phyloP scores from a whole-genome alignment of 2,329 filamentous ascomycete species.

The Arthrobotrys musiformis region DNA sequence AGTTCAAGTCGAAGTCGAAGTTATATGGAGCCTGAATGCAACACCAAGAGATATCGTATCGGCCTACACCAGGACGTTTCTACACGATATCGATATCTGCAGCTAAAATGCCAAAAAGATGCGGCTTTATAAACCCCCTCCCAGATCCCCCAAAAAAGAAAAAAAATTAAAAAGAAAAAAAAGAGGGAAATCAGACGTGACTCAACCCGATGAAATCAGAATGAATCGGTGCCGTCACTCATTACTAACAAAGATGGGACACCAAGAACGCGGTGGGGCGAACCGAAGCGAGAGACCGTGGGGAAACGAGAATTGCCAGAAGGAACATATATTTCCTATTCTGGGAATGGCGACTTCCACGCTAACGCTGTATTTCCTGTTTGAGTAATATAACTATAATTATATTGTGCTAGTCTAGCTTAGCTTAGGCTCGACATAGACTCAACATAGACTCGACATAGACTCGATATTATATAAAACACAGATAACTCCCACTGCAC shows the following conservation, averaged over 20 bases:
- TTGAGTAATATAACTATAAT: neutral
- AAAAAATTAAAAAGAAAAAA: neutral
- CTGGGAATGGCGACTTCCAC: neutral
- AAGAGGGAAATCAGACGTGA: neutral
- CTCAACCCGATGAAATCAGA: conserved; percentile 17
- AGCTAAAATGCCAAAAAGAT: neutral
- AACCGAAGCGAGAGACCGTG: neutral
- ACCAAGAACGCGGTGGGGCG: conserved; percentile 5
- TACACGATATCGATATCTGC: no score
- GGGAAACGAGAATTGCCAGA: neutral
- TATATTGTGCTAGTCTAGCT: no score
- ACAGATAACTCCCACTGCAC: no score
- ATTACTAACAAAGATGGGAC: neutral
- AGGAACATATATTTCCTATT: neutral
- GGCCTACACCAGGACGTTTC: neutral
- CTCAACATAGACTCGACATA: no score
- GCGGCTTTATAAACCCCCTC: neutral
- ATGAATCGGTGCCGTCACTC: neutral
- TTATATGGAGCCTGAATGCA: neutral
- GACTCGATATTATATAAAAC: no score
- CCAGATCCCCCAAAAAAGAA: neutral
- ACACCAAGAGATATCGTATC: no score
- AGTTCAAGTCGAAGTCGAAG: neutral
- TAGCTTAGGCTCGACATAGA: no score
- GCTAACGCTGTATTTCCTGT: neutral